These are phyloP conservation scores for Hypoxylon sp. DNA, from an alignment of 2,329 filamentous ascomycete species.

Conservation along the genomic window DNA sequence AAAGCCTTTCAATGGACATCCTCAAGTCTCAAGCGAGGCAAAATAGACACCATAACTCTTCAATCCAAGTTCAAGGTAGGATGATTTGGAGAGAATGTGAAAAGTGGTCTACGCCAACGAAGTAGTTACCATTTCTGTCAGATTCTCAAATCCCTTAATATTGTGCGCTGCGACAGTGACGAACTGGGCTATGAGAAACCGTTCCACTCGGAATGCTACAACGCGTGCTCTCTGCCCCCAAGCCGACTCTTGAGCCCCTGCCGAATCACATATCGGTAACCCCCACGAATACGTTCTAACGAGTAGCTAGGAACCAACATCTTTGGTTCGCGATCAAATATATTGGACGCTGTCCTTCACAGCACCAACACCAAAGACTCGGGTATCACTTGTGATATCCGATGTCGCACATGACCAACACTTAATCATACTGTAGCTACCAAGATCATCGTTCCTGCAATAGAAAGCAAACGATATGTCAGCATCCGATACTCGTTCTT, in stretches of 20 bases:
- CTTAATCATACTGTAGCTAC: background rate
- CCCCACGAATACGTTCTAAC: conserved; percentile 22
- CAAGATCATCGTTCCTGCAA: background rate
- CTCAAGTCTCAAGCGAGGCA: conserved; percentile 12
- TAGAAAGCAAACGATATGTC: conserved; percentile 19
- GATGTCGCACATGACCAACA: conserved; percentile 23
- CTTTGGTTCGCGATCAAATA: conserved; percentile 19
- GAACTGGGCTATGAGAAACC: conserved; percentile 31
- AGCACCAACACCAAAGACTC: conserved; percentile 23
- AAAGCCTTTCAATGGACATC: background rate
- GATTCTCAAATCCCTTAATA: conserved; percentile 42
- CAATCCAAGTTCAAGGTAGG: conserved; percentile 1
- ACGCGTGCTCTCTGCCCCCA: conserved; percentile 21
- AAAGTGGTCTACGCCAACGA: conserved; percentile 26
- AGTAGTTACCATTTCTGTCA: conserved; percentile 39
- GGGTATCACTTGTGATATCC: conserved; percentile 17
- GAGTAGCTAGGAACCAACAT: conserved; percentile 8
- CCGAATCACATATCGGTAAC: conserved; percentile 24
- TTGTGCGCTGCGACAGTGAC: conserved; percentile 45
- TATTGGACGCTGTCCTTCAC: conserved; percentile 1
- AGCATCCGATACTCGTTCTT: conserved; percentile 1
- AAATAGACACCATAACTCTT: background rate
- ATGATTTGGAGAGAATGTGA: conserved; percentile 13
- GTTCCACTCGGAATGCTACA: conserved; percentile 42
- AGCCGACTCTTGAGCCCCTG: conserved; percentile 27